Conservation (phyloP, 1,284 basidiomycete genomes). For the Porphyrellus sp. region DNA sequence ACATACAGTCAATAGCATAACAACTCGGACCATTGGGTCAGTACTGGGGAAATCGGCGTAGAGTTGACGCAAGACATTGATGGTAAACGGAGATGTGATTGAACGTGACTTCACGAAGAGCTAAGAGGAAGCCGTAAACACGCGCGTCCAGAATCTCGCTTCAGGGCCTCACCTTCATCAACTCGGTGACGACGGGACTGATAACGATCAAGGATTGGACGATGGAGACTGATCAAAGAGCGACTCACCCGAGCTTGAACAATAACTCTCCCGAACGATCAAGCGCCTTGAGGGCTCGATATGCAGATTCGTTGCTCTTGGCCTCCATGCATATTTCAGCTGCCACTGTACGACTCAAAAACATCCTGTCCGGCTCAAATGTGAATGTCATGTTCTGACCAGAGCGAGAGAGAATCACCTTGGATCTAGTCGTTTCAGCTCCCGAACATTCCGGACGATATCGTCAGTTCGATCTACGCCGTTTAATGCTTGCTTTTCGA, state of each 20-base stretch:
- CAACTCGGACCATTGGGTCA: slow-evolving; percentile 59
- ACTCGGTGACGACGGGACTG: slow-evolving; percentile 54
- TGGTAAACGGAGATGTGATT: slow-evolving; percentile 48
- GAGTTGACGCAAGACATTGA: slow-evolving; percentile 54
- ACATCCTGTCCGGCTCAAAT: slow-evolving; percentile 51
- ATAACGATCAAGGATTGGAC: slow-evolving; percentile 14
- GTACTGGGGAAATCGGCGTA: slow-evolving; percentile 61
- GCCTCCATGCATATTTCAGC: slow-evolving; percentile 78
- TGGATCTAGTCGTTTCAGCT: slow-evolving; percentile 61
- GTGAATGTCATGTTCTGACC: slow-evolving; percentile 12
- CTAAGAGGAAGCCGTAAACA: slow-evolving; percentile 37
- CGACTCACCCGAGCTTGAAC: slow-evolving; percentile 54
- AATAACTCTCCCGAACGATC: slow-evolving; percentile 58
- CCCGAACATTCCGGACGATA: slow-evolving; percentile 63
- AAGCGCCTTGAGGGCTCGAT: slow-evolving; percentile 60
- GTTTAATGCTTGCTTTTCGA: slow-evolving; percentile 54
- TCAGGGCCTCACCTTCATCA: slow-evolving; percentile 50
- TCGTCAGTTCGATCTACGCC: slow-evolving; percentile 55
- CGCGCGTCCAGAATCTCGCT: not conserved
- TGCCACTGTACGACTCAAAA: slow-evolving; percentile 71
- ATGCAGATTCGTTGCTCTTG: slow-evolving; percentile 62
- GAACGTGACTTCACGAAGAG: slow-evolving; percentile 67
- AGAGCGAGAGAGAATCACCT: slow-evolving; percentile 39
- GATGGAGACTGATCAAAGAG: slow-evolving; percentile 23
- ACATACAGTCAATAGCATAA: slow-evolving; percentile 64